Conservation (phyloP, 768 basidiomycete species). For the Trichaptum fuscoviolaceum region DNA sequence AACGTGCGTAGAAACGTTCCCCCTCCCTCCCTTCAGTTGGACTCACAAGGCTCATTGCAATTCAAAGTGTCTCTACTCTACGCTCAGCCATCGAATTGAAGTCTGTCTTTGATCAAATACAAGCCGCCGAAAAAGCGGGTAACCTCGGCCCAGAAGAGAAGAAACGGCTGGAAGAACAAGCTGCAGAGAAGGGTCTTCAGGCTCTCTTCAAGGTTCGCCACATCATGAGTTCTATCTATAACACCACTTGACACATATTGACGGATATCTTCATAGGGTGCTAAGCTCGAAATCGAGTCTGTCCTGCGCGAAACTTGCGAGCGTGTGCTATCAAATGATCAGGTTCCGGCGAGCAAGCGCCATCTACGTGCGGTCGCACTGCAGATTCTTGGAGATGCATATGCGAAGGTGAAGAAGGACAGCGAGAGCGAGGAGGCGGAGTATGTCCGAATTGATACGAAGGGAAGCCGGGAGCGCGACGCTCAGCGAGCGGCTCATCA, state of each 20-base stretch:
- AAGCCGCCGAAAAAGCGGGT: constrained; percentile 83
- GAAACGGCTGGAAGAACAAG: constrained; percentile 81
- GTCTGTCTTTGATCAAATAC: constrained; percentile 85
- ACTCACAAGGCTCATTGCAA: neutral
- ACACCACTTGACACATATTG: neutral
- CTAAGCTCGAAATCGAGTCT: constrained; percentile 88
- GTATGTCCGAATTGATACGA: constrained; percentile 79
- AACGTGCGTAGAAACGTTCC: constrained; percentile 57
- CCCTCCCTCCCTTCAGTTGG: neutral
- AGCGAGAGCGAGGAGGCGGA: constrained; percentile 58
- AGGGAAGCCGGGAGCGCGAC: constrained; percentile 48
- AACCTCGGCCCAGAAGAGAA: constrained; percentile 75
- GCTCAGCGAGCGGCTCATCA: neutral
- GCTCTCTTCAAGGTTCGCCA: constrained; percentile 79
- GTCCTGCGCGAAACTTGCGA: constrained; percentile 88
- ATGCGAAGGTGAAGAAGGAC: constrained; percentile 64
- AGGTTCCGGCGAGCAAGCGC: constrained; percentile 49
- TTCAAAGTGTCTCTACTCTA: constrained; percentile 69
- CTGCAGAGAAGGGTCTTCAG: constrained; percentile 88
- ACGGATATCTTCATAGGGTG: constrained; percentile 45
- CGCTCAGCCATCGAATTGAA: constrained; percentile 87
- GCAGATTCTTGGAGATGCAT: constrained; percentile 82
- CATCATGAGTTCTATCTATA: neutral
- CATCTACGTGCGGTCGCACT: constrained; percentile 74
- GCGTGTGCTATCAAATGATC: constrained; percentile 58